Base-by-base conservation (phyloP, 225 moss, liverwort and hornwort species). In the Bryoerythrophyllum caledonicum region DNA sequence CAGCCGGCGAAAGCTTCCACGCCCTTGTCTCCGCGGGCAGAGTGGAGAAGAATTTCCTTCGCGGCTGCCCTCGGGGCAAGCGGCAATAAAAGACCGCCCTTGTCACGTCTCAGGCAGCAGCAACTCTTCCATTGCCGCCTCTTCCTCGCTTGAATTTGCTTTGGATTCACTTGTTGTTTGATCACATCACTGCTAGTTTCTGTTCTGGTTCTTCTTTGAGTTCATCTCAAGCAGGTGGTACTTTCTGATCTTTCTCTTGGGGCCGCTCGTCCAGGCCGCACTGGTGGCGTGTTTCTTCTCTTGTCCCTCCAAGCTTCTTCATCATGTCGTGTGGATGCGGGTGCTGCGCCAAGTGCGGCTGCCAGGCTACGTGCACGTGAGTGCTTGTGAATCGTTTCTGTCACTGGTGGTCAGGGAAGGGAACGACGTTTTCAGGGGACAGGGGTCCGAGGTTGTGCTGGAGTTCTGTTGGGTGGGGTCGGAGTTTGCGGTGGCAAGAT, bases 291-390 rank as follows among this genome's bases (percentile, higher is more conserved):
- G 19, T 49, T 49, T 19, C 23, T 63, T 41, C 16, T 25, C n/a
- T 64, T 54, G 43, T 14, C 43, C 1, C 43, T 13, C 30, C 30
- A 0, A 49, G 48, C 44, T 65, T 55, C 51, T 65, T 24, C 72
- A 78, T 51, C 72, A 93, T 93, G 93, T 91, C 93, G 65, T 91
- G 91, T 78, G 92, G 92, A 17, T 93, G 93, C 68, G 91, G 86
- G 25, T 93, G 93, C 89, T 93, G 93, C 89, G 83, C 89, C 41
- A 93, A 89, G 87, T 93, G 93, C 70, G 93, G 93, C 64, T 93
- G 93, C 89, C 79, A 85, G 65, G 88, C 86, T n/a, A 78, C 74
- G 51, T 93, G 93, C 91, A 93, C 93, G 93, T 93, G 78, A 86
- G 93, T 51, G 0, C 19, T 73, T 21, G 11, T 11, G 21, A 41